phyloP scores from a whole-genome alignment of 2,329 filamentous ascomycete genomes.

The Calonectria hawksworthii region DNA sequence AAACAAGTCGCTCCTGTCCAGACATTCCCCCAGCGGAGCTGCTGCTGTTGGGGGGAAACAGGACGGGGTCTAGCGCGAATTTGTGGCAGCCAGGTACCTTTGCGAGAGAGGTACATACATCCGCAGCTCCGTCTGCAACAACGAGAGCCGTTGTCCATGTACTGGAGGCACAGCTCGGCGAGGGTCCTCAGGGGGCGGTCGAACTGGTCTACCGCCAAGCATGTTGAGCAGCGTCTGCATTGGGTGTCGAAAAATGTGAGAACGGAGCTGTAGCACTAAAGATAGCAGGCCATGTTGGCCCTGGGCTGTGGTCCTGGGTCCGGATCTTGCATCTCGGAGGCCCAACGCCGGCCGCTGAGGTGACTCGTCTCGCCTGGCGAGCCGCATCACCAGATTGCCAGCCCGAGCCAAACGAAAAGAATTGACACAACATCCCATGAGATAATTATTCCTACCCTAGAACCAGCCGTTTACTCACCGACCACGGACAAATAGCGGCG shows the following conservation, averaged over 20 bases:
- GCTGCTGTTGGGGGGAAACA: slow-evolving; percentile 26
- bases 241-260: not conserved
- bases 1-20: slow-evolving; percentile 1
- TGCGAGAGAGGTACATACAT: slow-evolving; percentile 40
- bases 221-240: not conserved
- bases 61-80: slow-evolving; percentile 36
- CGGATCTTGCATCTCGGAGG: slow-evolving; percentile 14
- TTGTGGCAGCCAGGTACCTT: slow-evolving; percentile 38
- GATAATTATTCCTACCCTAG: slow-evolving; percentile 17
- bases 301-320: not conserved
- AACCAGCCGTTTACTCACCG: slow-evolving; percentile 13
- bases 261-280: slow-evolving; percentile 9
- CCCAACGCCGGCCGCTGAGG: slow-evolving; percentile 15
- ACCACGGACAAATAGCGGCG: not conserved
- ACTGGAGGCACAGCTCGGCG: not conserved
- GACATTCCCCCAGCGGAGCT: slow-evolving; percentile 22
- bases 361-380: slow-evolving; percentile 20
- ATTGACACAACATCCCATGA: slow-evolving; percentile 13
- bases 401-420: slow-evolving; percentile 6
- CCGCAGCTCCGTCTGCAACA: slow-evolving; percentile 33
- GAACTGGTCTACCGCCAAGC: slow-evolving; percentile 2
- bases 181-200: slow-evolving; percentile 6
- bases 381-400: slow-evolving; percentile 20
- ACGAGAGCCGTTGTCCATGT: slow-evolving; percentile 22
- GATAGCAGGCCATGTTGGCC: slow-evolving; percentile 19